phyloP scores from a whole-genome alignment of 148 eudicot species.

The Pouteria glomerata region DNA sequence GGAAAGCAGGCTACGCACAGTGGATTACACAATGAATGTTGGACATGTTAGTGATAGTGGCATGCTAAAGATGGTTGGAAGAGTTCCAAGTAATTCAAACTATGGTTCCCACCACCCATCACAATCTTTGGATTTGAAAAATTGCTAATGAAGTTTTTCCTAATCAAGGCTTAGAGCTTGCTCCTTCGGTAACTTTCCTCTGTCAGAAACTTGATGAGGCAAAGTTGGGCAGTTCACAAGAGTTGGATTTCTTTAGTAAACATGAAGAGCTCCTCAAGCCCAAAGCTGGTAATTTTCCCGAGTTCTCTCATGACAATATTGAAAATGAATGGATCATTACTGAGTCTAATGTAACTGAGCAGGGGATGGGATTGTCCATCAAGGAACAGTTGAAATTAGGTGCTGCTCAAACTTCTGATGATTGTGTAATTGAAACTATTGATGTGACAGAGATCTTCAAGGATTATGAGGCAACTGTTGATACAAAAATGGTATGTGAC shows the following conservation, averaged over 20 bases:
- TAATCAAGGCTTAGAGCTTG: constrained; percentile 30
- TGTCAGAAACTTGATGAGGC: constrained; percentile 50
- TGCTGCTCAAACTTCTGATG: constrained; percentile 21
- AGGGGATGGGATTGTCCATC: constrained; percentile 27
- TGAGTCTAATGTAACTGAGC: constrained; percentile 35
- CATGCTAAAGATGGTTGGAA: constrained; percentile 39
- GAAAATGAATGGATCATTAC: constrained; percentile 19
- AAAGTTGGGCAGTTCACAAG: constrained; percentile 17
- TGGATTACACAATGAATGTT: constrained; percentile 25
- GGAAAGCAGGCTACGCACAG: constrained; percentile 13
- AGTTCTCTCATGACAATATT: constrained; percentile 16
- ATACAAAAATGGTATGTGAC: constrained; percentile 14
- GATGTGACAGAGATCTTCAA: constrained; percentile 50
- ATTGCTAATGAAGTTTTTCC: constrained; percentile 23
- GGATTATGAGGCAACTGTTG: constrained; percentile 28
- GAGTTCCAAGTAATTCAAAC: constrained; percentile 35
- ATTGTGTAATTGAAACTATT: constrained; percentile 37
- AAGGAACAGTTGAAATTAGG: constrained; percentile 22
- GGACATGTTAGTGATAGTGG: constrained; percentile 21
- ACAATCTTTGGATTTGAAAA: constrained; percentile 26
- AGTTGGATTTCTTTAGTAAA: constrained; percentile 25
- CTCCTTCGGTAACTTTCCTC: constrained; percentile 33
- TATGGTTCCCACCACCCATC: constrained; percentile 25
- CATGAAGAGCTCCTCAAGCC: constrained; percentile 19
- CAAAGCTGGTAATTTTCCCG: constrained; percentile 7